phyloP scores from a whole-genome alignment of 1,284 basidiomycete species.

The Rhodotorula sp. region DNA sequence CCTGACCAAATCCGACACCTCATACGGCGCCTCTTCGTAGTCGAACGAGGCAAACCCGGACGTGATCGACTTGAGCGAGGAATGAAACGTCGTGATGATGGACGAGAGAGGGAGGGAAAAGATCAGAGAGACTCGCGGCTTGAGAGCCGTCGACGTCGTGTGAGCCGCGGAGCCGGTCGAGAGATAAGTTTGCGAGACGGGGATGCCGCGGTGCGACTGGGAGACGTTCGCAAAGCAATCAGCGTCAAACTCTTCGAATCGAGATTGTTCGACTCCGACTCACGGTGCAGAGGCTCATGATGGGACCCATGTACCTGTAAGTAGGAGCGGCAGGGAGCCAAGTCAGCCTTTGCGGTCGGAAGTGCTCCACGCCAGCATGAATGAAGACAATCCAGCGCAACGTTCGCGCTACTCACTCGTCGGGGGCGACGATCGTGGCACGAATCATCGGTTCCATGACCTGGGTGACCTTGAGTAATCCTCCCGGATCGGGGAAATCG shows the following conservation, averaged over 20 bases:
- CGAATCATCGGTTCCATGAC: constrained; percentile 74
- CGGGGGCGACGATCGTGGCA: constrained; percentile 41
- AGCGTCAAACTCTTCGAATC: not conserved
- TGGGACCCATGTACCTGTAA: constrained; percentile 48
- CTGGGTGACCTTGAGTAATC: constrained; percentile 63
- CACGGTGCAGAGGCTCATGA: constrained; percentile 82
- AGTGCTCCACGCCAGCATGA: too few relatives aligned
- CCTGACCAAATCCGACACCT: constrained; percentile 69
- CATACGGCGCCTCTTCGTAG: constrained; percentile 88
- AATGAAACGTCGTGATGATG: constrained; percentile 90
- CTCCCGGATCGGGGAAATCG: constrained; percentile 79
- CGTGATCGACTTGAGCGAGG: constrained; percentile 67
- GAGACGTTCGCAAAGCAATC: not conserved
- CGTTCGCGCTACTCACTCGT: constrained; percentile 28
- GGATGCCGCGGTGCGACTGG: constrained; percentile 42
- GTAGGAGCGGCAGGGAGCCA: not conserved
- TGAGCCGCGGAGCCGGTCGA: constrained; percentile 61
- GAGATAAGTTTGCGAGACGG: constrained; percentile 42
- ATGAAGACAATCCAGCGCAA: not conserved
- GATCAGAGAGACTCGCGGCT: constrained; percentile 62
- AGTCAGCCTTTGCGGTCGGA: not conserved
- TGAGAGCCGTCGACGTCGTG: constrained; percentile 62
- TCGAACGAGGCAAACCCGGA: constrained; percentile 47
- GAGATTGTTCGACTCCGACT: too few relatives aligned
- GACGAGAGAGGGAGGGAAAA: constrained; percentile 70